phyloP scores from a whole-genome alignment of 805 yeast genomes.

The Wickerhamomyces rabaulensis region DNA sequence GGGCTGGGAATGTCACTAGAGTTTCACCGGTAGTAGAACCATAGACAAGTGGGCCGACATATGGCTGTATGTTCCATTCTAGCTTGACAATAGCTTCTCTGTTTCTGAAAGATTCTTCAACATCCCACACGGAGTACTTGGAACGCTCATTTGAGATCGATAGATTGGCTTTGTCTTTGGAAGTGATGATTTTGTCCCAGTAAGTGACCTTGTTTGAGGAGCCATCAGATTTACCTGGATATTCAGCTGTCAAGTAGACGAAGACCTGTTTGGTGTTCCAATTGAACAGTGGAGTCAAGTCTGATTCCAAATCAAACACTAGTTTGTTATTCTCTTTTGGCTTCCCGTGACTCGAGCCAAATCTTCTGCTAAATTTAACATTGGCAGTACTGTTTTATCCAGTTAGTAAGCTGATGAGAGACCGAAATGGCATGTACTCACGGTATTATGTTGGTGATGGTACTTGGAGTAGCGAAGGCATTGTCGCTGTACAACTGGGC shows the following conservation, averaged over 20 bases:
- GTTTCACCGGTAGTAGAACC: constrained; percentile 46
- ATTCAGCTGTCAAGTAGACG: constrained; percentile 84
- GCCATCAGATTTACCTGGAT: constrained; percentile 34
- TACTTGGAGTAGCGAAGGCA: constrained; percentile 38
- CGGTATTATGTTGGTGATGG: constrained; percentile 32
- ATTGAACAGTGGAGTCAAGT: constrained; percentile 75
- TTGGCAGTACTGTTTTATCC: constrained; percentile 27
- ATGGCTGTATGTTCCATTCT: constrained; percentile 92
- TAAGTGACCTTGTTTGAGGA: constrained; percentile 67
- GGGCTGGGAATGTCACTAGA: constrained; percentile 13
- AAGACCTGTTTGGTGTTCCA: constrained; percentile 99
- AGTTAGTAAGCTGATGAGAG: constrained; percentile 17
- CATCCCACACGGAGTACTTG: constrained; percentile 87
- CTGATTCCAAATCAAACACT: constrained; percentile 67
- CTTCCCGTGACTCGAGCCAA: constrained; percentile 60
- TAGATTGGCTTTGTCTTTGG: constrained; percentile 53
- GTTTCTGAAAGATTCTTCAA: constrained; percentile 49
- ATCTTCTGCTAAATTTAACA: constrained; percentile 50
- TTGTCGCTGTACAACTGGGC: constrained; percentile 41
- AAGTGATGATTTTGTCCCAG: constrained; percentile 82
- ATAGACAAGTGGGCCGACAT: constrained; percentile 71
- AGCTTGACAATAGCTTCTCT: constrained; percentile 64
- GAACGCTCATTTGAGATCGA: constrained; percentile 48
- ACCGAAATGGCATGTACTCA: constrained; percentile 11
- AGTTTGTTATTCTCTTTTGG: constrained; percentile 75